Evolutionary conservation across 2,329 filamentous ascomycete species (phyloP).

Genomic region (Drechmeria coniospora): DNA sequence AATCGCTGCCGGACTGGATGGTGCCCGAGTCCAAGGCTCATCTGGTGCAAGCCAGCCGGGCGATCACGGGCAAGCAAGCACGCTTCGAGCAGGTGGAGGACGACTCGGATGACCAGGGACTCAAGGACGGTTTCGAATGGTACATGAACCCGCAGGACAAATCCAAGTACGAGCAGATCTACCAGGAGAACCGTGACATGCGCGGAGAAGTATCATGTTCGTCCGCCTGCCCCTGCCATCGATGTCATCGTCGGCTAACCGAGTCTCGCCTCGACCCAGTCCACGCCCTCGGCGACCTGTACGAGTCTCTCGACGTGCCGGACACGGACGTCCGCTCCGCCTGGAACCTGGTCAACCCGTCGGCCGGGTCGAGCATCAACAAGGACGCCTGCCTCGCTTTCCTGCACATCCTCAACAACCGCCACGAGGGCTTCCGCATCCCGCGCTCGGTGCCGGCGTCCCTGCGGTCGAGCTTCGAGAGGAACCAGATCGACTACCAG

Average conservation of each 20-base stretch:
- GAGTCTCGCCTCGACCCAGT: conserved; percentile 35
- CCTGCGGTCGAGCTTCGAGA: conserved; percentile 82
- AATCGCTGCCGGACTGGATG: conserved; percentile 81
- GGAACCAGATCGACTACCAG: conserved; percentile 93
- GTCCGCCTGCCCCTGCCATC: conserved; percentile 16
- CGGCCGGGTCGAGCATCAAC: conserved; percentile 65
- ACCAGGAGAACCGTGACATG: conserved; percentile 77
- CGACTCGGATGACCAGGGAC: conserved; percentile 63
- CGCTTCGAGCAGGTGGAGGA: conserved; percentile 77
- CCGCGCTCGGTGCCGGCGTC: conserved; percentile 82
- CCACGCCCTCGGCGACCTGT: conserved; percentile 64
- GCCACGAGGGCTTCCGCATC: conserved; percentile 89
- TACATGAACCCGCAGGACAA: conserved; percentile 94
- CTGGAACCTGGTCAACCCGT: conserved; percentile 96
- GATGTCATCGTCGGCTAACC: conserved; percentile 1
- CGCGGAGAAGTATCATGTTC: conserved; percentile 70
- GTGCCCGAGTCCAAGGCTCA: conserved; percentile 91
- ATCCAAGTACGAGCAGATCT: conserved; percentile 92
- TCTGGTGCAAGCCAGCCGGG: conserved; percentile 68
- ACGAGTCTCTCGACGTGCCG: conserved; percentile 61
- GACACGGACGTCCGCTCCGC: conserved; percentile 75
- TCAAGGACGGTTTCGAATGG: conserved; percentile 98
- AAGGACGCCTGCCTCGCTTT: conserved; percentile 93
- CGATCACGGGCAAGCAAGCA: conserved; percentile 62
- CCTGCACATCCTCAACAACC: conserved; percentile 89